Evolutionary conservation across 106 monocot genomes (phyloP).

Genomic region (Amphibolis antarctica): DNA sequence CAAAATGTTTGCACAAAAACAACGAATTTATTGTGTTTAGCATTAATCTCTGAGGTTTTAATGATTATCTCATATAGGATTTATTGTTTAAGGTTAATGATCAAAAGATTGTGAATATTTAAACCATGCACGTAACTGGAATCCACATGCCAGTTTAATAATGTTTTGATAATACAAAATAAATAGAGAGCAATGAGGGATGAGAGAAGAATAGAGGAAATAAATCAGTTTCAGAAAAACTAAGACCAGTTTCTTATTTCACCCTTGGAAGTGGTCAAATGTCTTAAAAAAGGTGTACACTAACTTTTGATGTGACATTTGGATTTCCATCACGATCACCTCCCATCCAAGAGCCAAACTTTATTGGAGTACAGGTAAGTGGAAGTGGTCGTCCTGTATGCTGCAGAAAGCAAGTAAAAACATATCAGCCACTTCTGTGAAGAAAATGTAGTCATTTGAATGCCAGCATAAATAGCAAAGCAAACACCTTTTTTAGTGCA

Average conservation of each 20-base stretch:
- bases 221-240: neutral
- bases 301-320: conserved; percentile 31
- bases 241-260: neutral
- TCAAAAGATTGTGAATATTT: too few species aligned
- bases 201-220: neutral
- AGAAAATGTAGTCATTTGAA: neutral
- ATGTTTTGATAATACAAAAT: neutral
- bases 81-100: too few species aligned
- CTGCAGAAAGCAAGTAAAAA: conserved; percentile 25
- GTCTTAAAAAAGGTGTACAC: neutral
- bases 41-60: too few species aligned
- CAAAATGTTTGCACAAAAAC: too few species aligned
- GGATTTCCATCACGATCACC: conserved; percentile 96
- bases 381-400: conserved; percentile 86
- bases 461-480: neutral
- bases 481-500: conserved; percentile 75
- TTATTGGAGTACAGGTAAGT: conserved; percentile 73
- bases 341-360: conserved; percentile 98
- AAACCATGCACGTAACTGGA: too few species aligned
- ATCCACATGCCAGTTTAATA: too few species aligned
- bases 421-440: neutral
- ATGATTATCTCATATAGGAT: too few species aligned
- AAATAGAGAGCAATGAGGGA: neutral
- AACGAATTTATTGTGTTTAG: too few species aligned
- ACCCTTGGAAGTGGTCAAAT: neutral